A percentile compares a stretch with the other conserved stretches of the same genome.
phyloP scores from a whole-genome alignment of 192 early-diverging fungal genomes.

The Allomyces arbusculus region DNA sequence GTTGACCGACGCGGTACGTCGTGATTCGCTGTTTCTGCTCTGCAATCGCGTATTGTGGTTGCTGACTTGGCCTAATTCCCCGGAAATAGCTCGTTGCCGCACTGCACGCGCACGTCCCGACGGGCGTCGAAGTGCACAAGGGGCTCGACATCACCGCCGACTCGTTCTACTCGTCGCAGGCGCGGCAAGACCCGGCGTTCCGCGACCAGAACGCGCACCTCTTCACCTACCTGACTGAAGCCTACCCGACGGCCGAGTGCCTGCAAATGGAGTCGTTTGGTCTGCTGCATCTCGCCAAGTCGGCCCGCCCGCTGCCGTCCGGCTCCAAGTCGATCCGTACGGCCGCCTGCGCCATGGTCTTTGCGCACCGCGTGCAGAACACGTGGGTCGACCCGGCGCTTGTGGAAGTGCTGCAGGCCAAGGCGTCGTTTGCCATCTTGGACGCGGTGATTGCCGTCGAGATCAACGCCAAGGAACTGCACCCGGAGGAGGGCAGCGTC shows the following conservation, averaged over 20 bases:
- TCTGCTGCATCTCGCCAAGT: slow-evolving; percentile 58
- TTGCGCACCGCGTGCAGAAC: slow-evolving; percentile 51
- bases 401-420: slow-evolving; percentile 28
- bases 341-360: slow-evolving; percentile 61
- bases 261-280: slow-evolving; percentile 80
- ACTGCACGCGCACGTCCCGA: slow-evolving; percentile 13
- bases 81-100: slow-evolving; percentile 13
- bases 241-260: slow-evolving; percentile 26
- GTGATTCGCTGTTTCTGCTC: not conserved
- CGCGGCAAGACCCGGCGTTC: slow-evolving; percentile 45
- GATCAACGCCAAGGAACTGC: slow-evolving; percentile 9
- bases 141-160: slow-evolving; percentile 60
- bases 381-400: slow-evolving; percentile 37
- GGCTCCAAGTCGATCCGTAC: slow-evolving; percentile 33
- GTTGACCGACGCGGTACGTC: slow-evolving; percentile 22
- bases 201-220: slow-evolving; percentile 54
- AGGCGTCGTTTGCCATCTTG: slow-evolving; percentile 35
- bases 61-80: too few species aligned
- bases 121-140: slow-evolving; percentile 17
- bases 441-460: slow-evolving; percentile 32
- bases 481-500: slow-evolving; percentile 17
- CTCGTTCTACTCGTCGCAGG: slow-evolving; percentile 75
- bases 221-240: slow-evolving; percentile 19
- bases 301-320: slow-evolving; percentile 9
- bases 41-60: not conserved